Evolutionary conservation across 768 basidiomycete genomes (phyloP).

Genomic region (Collybiopsis luxurians): DNA sequence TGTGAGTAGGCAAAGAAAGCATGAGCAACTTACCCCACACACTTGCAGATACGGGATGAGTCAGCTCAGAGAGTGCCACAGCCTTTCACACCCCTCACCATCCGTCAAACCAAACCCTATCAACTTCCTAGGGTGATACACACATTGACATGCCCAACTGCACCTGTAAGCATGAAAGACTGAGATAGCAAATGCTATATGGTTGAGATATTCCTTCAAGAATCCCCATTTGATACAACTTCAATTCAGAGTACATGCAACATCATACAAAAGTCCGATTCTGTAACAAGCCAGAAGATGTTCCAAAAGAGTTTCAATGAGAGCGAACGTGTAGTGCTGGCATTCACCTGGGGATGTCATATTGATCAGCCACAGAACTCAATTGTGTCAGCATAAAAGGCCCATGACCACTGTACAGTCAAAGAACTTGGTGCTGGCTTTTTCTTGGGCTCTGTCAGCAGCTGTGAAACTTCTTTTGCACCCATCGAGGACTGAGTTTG

Average conservation of each 20-base stretch:
- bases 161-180: constrained; percentile 38
- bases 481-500: constrained; percentile 25
- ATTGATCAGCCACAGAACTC: constrained; percentile 31
- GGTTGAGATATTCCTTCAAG: constrained; percentile 15
- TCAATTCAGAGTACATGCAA: constrained; percentile 32
- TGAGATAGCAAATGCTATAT: constrained; percentile 25
- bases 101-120: constrained; percentile 21
- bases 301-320: constrained; percentile 29
- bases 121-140: constrained; percentile 30
- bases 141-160: too few relatives aligned
- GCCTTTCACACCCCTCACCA: constrained; percentile 24
- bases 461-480: constrained; percentile 29
- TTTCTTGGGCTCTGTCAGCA: constrained; percentile 21
- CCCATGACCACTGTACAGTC: constrained; percentile 34
- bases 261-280: constrained; percentile 31
- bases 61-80: too few relatives aligned
- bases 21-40: constrained; percentile 16
- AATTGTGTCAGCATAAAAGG: constrained; percentile 33
- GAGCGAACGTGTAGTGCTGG: constrained; percentile 28
- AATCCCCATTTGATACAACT: constrained; percentile 25
- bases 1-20: neutral
- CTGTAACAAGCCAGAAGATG: constrained; percentile 24
- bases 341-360: constrained; percentile 31
- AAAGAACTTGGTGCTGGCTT: constrained; percentile 26
- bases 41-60: constrained; percentile 17